phyloP scores from a whole-genome alignment of 2,329 filamentous ascomycete species.

The Pseudopyricularia cyperi region DNA sequence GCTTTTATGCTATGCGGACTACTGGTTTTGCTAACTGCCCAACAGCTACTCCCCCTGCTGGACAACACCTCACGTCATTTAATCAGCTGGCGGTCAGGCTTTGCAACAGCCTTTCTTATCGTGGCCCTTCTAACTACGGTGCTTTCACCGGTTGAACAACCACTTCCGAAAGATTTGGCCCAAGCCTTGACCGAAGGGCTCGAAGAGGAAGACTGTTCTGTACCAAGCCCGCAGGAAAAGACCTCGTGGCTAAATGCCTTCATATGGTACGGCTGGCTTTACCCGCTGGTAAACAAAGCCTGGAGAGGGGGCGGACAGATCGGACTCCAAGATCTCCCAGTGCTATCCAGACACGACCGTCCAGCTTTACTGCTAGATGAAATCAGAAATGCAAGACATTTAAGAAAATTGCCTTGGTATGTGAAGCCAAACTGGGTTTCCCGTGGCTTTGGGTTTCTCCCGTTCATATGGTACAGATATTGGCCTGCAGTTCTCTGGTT shows the following conservation, averaged over 20 bases:
- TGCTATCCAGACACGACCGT: conserved; percentile 41
- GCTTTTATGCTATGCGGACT: not conserved
- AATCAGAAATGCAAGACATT: conserved; percentile 27
- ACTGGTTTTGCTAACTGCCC: not conserved
- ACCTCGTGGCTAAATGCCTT: conserved; percentile 19
- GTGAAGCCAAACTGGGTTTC: not conserved
- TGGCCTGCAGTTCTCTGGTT: not conserved
- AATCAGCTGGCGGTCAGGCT: not conserved
- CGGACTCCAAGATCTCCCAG: conserved; percentile 32
- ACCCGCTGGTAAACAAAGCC: conserved; percentile 14
- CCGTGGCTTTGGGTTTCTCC: not conserved
- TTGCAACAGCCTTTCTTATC: not conserved
- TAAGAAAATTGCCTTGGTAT: conserved; percentile 13
- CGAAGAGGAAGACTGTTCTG: not conserved
- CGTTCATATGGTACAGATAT: not conserved
- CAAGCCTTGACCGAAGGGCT: not conserved
- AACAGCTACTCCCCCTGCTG: not conserved
- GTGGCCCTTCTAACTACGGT: not conserved
- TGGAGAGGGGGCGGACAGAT: conserved; percentile 10
- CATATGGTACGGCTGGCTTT: conserved; percentile 19
- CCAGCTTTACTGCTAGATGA: conserved; percentile 31
- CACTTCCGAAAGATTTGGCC: not conserved
- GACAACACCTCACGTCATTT: not conserved
- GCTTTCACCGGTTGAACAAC: not conserved
- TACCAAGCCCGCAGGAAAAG: conserved; percentile 13